phyloP scores from a whole-genome alignment of 2,329 filamentous ascomycete genomes.

The Verticillium longisporum region DNA sequence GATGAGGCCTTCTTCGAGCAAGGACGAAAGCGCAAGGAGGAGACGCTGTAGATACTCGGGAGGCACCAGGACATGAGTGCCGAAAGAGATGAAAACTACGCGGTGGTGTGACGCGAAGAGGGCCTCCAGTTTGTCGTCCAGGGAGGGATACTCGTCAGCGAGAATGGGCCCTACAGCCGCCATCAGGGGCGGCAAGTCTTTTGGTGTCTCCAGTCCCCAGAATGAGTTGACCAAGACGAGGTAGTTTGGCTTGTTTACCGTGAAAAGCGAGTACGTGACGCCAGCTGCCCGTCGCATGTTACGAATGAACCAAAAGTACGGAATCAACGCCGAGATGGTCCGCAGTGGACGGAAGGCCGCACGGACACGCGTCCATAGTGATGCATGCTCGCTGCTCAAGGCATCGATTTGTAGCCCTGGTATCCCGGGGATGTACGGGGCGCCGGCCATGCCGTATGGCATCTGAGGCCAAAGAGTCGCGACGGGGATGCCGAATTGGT shows the following conservation, averaged over 20 bases:
- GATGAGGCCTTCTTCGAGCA: conserved; percentile 15
- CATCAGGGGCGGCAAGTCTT: conserved; percentile 31
- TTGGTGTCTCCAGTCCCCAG: conserved; percentile 32
- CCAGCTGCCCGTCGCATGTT: conserved; percentile 25
- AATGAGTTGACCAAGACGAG: conserved; percentile 36
- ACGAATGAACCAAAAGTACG: conserved; percentile 16
- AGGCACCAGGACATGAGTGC: conserved; percentile 30
- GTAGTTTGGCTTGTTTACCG: conserved; percentile 28
- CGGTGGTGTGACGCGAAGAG: conserved; percentile 24
- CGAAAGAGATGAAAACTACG: conserved; percentile 32
- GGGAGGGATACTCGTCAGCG: conserved; percentile 21
- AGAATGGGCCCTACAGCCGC: conserved; percentile 32
- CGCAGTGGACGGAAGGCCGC: conserved; percentile 25
- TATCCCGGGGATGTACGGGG: conserved; percentile 31
- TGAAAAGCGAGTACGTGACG: conserved; percentile 21
- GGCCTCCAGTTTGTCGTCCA: conserved; percentile 15
- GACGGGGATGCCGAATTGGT: conserved; percentile 27
- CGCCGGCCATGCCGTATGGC: conserved; percentile 28
- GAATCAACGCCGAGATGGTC: conserved; percentile 8
- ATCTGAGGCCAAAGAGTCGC: conserved; percentile 33
- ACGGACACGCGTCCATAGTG: conserved; percentile 26
- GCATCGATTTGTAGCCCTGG: conserved; percentile 33
- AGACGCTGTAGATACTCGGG: conserved; percentile 22
- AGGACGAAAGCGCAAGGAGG: conserved; percentile 7
- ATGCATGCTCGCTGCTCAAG: conserved; percentile 29